Base-by-base conservation (phyloP, 352 stramenopile species). In the Phytophthora parvispora region DNA sequence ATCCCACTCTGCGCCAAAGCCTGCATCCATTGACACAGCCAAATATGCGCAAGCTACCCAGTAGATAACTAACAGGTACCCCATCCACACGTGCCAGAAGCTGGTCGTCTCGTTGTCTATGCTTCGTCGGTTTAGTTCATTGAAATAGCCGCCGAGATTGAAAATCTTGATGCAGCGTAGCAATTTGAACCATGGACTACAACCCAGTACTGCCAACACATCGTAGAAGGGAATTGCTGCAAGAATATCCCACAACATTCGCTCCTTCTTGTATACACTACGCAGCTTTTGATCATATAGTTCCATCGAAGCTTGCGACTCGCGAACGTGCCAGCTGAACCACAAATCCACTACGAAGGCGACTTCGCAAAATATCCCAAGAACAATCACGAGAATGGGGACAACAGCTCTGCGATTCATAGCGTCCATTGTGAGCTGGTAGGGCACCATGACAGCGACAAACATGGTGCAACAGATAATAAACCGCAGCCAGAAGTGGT, bases 51-150 rank as follows among this genome's bases (percentile, higher is more conserved):
- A 93, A 0, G 77, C 80, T 10, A 64, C 62, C 81, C 82, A 92
- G 45, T 89, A 93, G 57, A 92, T 87, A 10, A 72, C 55, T 12
- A 91, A 43, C 25, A 81, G 36, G 24, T 93, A 93, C 9, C 90
- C 51, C 45, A 87, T 24, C 57, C 74, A 84, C 25, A 92, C 76
- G 25, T 75, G 76, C 50, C 69, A 76, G 51, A 91, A 83, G 25
- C 82, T 75, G 27, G 86, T 81, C 36, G 74, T 49, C 60, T 93
- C 79, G 52, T 80, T 80, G 12, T 66, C 71, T 15, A 91, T 69
- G 24, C 75, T 91, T 5, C 78, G 76, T 2, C 86, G 80, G 52
- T 90, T 86, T n/a, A 88, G 64, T 58, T 92, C 83, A 27, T 79
- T 66, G 57, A 91, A 67, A 45, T 91, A 91, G 27, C 53, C 69